Evolutionary conservation across 2,329 filamentous ascomycete genomes (phyloP).

Genomic region (Pestalotiopsis sp.): DNA sequence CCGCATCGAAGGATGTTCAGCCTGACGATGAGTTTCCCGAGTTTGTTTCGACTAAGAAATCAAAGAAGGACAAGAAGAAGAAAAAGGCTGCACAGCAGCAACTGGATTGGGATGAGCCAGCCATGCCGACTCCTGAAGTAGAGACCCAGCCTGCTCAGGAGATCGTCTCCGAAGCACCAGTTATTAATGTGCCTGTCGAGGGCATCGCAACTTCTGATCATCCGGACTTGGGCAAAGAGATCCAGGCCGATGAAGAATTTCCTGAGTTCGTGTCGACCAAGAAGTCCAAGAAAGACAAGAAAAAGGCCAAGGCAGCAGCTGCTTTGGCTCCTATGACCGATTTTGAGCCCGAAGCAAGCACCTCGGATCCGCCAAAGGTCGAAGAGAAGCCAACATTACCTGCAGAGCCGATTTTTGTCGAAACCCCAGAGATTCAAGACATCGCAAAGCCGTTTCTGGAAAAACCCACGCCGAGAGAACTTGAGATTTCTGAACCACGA

Average conservation of each 20-base stretch:
- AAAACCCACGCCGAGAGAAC: too few species aligned
- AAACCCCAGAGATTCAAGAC: not conserved
- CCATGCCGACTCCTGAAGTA: not conserved
- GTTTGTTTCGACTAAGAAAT: not conserved
- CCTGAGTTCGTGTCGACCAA: constrained; percentile 23
- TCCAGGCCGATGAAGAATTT: constrained; percentile 1
- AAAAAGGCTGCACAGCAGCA: constrained; percentile 17
- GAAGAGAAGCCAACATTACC: not conserved
- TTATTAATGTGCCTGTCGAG: not conserved
- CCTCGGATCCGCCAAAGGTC: too few species aligned
- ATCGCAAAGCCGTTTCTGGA: not conserved
- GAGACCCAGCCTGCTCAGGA: not conserved
- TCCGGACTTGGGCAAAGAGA: not conserved
- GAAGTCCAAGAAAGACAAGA: constrained; percentile 32
- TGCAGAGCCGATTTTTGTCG: not conserved
- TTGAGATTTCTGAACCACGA: too few species aligned
- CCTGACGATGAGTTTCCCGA: not conserved
- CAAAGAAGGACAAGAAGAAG: constrained; percentile 29
- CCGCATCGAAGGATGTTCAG: not conserved
- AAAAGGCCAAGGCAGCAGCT: constrained; percentile 21
- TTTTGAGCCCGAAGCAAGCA: constrained; percentile 6
- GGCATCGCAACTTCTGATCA: not conserved
- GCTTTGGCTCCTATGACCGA: not conserved
- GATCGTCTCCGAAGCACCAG: not conserved
- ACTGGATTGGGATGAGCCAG: not conserved